These are phyloP conservation scores for Rubia occidens DNA, from an alignment of 305 asterid genomes.

Conservation along the genomic window DNA sequence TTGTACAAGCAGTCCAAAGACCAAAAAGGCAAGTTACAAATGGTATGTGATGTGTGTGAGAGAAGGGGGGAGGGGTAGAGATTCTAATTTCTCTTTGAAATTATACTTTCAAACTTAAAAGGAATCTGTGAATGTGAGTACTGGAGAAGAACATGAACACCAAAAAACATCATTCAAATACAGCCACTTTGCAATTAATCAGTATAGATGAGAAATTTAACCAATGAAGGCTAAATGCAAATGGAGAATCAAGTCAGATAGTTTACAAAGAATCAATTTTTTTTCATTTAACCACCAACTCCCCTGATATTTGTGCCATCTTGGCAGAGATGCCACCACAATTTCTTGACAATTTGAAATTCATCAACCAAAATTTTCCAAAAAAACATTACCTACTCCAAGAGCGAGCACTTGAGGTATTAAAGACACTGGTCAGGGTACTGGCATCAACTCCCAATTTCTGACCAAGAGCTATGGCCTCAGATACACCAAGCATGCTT, in stretches of 20 bases:
- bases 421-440: slow-evolving; percentile 66
- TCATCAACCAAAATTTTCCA: background rate
- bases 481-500: slow-evolving; percentile 94
- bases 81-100: too few species aligned
- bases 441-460: slow-evolving; percentile 61
- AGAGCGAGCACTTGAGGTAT: slow-evolving; percentile 92
- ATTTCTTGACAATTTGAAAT: background rate
- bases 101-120: too few species aligned
- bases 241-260: background rate
- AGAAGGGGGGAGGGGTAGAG: too few species aligned
- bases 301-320: background rate
- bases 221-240: background rate
- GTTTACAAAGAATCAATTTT: background rate
- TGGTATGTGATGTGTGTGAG: too few species aligned
- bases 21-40: too few species aligned
- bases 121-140: background rate
- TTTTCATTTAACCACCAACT: background rate
- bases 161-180: background rate
- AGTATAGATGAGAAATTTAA: background rate
- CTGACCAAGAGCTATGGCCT: slow-evolving; percentile 92
- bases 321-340: background rate
- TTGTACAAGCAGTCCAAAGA: too few species aligned
- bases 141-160: background rate
- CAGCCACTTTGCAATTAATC: background rate
- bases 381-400: slow-evolving; percentile 78